A percentile compares a stretch with the other conserved stretches of the same genome.
Evolutionary conservation across 805 yeast species (phyloP).

Genomic region (Sugiyamaella chiloensis): DNA sequence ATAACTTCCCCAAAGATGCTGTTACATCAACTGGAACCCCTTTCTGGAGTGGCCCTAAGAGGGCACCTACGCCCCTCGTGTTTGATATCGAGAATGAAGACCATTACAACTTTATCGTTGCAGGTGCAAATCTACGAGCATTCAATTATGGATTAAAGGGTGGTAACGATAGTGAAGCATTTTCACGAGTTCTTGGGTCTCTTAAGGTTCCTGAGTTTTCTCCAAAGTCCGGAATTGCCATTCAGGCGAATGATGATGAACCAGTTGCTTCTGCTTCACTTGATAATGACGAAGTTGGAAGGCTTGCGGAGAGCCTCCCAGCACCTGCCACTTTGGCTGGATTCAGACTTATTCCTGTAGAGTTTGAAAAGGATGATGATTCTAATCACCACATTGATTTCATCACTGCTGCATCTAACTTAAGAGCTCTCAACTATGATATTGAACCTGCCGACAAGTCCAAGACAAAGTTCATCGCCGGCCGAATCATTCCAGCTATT

Average conservation of each 20-base stretch:
- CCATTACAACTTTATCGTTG: constrained; percentile 79
- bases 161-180: constrained; percentile 50
- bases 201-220: constrained; percentile 59
- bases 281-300: constrained; percentile 63
- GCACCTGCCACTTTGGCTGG: constrained; percentile 87
- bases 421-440: constrained; percentile 88
- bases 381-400: constrained; percentile 94
- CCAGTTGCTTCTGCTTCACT: constrained; percentile 38
- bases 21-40: constrained; percentile 85
- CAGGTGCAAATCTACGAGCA: constrained; percentile 90
- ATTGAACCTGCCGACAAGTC: constrained; percentile 86
- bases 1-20: constrained; percentile 94
- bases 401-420: constrained; percentile 91
- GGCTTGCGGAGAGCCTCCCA: constrained; percentile 76
- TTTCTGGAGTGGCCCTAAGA: constrained; percentile 97
- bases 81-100: constrained; percentile 74
- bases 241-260: constrained; percentile 81
- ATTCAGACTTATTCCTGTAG: constrained; percentile 81
- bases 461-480: constrained; percentile 95
- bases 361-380: constrained; percentile 98
- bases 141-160: constrained; percentile 86
- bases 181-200: constrained; percentile 50
- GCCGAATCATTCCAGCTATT: constrained; percentile 97
- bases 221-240: constrained; percentile 72
- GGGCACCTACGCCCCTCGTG: constrained; percentile 84